Base-by-base conservation (phyloP, 805 yeast species). In the Metschnikowia dekortorum region DNA sequence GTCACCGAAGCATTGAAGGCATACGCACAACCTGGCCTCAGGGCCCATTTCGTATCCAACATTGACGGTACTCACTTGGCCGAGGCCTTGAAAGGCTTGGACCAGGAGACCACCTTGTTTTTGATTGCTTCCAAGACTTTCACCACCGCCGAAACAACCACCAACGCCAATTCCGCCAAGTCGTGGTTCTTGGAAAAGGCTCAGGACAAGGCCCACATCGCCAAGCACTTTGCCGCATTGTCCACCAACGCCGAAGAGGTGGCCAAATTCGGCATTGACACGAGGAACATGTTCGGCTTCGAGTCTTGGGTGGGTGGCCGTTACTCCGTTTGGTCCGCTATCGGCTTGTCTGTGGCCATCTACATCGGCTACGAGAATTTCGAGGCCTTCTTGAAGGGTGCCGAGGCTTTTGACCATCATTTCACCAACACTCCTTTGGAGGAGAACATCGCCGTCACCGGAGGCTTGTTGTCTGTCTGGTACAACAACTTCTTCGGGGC, bases 271-370 rank as follows among this genome's bases (percentile, higher is more conserved):
- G 99, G 99, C 66, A 94, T 94, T 61, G 98, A 94, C 77, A 83
- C 97, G 68, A 86, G 83, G 70, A 94, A 94, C 80, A 94, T 94
- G 99, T 94, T 94, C 73, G 98, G 96, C 57, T 94, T 94, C 65
- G 97, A 91, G 71, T 85, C 77, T 75, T 94, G 99, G 99, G 99
- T 94, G 58, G 99, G 99, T 67, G 99, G 99, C 68, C 87, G 99
- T 74, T 94, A 94, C 84, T 94, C 99, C n/a, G 99, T 94, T 55
- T 94, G 99, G 99, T 88, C 96, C 39, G 95, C 99, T 56, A 94
- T 94, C 70, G 99, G 99, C 55, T 82, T 94, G 62, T 88, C 97
- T 30, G 92, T 94, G 56, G 96, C 96, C 62, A 75, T 94, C 61
- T 94, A 87, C 82, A 85, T 94, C 69, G 99, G 99, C 59, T 94